Percentiles rank a stretch among this genome's conserved stretches.
Conservation (phyloP, 306 rosid genomes). For the Crotalaria pallida region DNA sequence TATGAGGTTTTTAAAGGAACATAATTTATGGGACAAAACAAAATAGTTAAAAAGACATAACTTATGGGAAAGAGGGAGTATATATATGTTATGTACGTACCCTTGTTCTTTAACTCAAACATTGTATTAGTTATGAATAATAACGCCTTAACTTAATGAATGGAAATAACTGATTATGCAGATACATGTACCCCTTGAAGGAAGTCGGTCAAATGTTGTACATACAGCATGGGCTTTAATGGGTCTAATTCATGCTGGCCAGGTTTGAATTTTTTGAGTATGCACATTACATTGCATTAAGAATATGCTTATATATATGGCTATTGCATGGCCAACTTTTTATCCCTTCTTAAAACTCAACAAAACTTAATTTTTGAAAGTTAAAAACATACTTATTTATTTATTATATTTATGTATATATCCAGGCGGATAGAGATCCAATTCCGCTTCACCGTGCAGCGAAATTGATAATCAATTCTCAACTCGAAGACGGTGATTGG, state of each 20-base stretch:
- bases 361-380: too few species aligned
- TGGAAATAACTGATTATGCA: slow-evolving; percentile 3
- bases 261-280: slow-evolving; percentile 25
- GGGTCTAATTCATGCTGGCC: slow-evolving; percentile 55
- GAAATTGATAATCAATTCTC: slow-evolving; percentile 54
- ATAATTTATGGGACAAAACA: too few species aligned
- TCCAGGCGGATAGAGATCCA: slow-evolving; percentile 50
- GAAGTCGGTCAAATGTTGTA: slow-evolving; percentile 48
- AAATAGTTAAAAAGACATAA: too few species aligned
- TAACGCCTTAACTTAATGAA: neutral
- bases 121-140: neutral
- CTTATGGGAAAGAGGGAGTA: too few species aligned
- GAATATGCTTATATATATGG: too few species aligned
- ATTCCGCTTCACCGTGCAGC: slow-evolving; percentile 58
- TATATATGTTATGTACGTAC: too few species aligned
- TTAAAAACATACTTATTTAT: neutral
- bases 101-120: neutral
- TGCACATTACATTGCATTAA: neutral
- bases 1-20: too few species aligned
- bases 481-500: slow-evolving; percentile 58
- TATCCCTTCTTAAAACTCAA: neutral
- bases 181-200: slow-evolving; percentile 49
- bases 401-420: too few species aligned
- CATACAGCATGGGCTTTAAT: slow-evolving; percentile 74
- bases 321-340: neutral